Evolutionary conservation across 1,139 yeast genomes (phyloP), one percentile per base, ranked within the genome.

Genomic region (Yamadazyma trypodendri): DNA sequence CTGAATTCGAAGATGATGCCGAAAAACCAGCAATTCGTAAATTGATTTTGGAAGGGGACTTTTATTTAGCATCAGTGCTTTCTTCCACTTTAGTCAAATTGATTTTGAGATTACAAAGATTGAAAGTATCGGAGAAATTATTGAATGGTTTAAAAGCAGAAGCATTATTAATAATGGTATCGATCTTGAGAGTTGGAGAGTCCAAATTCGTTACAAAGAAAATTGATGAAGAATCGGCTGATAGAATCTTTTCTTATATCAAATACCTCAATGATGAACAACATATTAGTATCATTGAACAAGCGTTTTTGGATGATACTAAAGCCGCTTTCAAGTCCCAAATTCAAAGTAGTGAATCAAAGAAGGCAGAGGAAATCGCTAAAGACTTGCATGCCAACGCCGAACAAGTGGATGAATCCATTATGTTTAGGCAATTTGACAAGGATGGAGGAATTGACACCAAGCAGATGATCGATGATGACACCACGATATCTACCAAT

Each of bases 171-270:
- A 84, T 89, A 43, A 77, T 94, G 81, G 96, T 95, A 34, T 87
- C 96, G 24, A 83, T 92, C 37, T 72, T 94, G 45, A 80, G 98
- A 56, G 92, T 82, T 32, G 97, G 97, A 33, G 89, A 87, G 50
- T 78, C 95, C n/a, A 63, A 73, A n/a, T 70, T 75, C 45, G 94
- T 81, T 17, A 71, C 79, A 44, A 81, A 83, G 56, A 80, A 79
- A 53, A 90, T 90, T 47, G 97, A 92, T 55, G 98, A 92, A 65
- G 99, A 94, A 63, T 86, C 97, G 4, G 79, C 85, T 16, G 98
- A 92, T 64, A 80, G 97, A 66, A 84, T 94, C 42, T 72, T 88
- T 61, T 74, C 94, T 11, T 90, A 92, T 57, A 79, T 94, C 53
- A 81, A 82, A 54, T 78, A 84, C 39, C 72, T 90, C 52, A 77